Percentiles rank a stretch among this genome's conserved stretches.
Evolutionary conservation across 305 asterid genomes (phyloP).

Genomic region (Nicotiana rustica): DNA sequence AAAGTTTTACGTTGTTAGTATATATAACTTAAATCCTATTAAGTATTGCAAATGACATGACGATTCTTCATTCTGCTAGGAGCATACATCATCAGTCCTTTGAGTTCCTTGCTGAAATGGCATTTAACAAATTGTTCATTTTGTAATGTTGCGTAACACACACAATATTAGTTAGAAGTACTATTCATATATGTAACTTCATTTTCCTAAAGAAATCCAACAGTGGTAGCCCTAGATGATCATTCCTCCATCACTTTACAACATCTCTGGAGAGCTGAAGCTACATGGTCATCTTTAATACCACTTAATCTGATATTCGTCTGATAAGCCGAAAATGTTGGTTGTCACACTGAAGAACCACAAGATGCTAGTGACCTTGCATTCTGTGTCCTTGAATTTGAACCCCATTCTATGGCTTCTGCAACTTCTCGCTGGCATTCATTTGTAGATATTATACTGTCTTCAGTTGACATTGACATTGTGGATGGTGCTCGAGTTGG

Average conservation of each 20-base stretch:
- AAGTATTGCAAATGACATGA: too few species aligned
- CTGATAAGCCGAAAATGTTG: not conserved
- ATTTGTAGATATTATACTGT: conserved; percentile 34
- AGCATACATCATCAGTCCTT: not conserved
- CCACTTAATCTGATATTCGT: not conserved
- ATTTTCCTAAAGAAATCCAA: conserved; percentile 19
- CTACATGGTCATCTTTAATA: conserved; percentile 3
- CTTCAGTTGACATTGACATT: not conserved
- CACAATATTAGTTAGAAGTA: not conserved
- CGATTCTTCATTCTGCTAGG: not conserved
- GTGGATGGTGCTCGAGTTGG: conserved; percentile 34
- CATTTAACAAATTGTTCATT: not conserved
- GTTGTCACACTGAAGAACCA: conserved; percentile 26
- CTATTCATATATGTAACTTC: not conserved
- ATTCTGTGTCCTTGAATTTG: conserved; percentile 51
- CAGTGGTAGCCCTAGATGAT: conserved; percentile 10
- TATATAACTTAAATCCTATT: too few species aligned
- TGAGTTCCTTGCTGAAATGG: not conserved
- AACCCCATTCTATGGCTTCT: conserved; percentile 82
- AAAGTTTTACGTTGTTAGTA: too few species aligned
- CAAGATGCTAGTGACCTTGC: conserved; percentile 27
- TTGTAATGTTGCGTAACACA: not conserved
- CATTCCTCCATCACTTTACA: conserved; percentile 23
- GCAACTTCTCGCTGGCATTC: conserved; percentile 71
- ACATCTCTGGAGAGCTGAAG: conserved; percentile 15